Evolutionary conservation across 1,284 basidiomycete genomes (phyloP).

Genomic region (Phellopilus nigrolimitatus): DNA sequence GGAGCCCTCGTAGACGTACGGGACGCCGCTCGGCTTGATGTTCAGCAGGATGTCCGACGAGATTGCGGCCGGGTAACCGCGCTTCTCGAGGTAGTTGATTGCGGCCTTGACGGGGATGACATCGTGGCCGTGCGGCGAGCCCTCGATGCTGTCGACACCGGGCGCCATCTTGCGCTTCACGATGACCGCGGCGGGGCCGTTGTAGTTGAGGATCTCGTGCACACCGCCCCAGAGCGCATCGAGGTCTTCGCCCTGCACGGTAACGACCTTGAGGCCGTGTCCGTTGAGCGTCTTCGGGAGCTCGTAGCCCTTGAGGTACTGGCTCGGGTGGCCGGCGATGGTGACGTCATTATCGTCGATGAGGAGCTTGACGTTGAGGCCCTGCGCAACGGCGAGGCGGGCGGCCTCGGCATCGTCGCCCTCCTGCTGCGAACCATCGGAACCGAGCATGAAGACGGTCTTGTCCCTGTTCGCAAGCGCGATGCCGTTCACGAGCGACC

Average conservation of each 20-base stretch:
- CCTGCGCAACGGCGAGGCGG: constrained; percentile 75
- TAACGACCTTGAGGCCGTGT: constrained; percentile 72
- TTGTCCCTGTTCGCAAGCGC: constrained; percentile 74
- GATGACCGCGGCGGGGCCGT: constrained; percentile 79
- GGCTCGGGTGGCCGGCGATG: constrained; percentile 79
- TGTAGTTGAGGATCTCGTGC: constrained; percentile 45
- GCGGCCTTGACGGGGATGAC: constrained; percentile 77
- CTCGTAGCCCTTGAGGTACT: constrained; percentile 77
- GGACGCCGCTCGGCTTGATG: constrained; percentile 56
- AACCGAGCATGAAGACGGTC: constrained; percentile 76
- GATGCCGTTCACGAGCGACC: constrained; percentile 78
- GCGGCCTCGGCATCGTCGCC: constrained; percentile 87
- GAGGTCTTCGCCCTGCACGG: constrained; percentile 71
- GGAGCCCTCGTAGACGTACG: constrained; percentile 63
- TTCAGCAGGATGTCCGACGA: constrained; percentile 51
- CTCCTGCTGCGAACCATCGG: constrained; percentile 85
- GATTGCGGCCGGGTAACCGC: constrained; percentile 54
- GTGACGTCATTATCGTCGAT: constrained; percentile 88
- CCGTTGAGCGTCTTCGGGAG: constrained; percentile 68
- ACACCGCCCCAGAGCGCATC: constrained; percentile 71
- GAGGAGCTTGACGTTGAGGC: constrained; percentile 76
- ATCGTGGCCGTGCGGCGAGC: constrained; percentile 75
- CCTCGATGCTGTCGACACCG: constrained; percentile 74
- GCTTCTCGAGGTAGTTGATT: constrained; percentile 61
- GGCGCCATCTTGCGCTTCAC: constrained; percentile 77